Evolutionary conservation across 768 basidiomycete species (phyloP).

Genomic region (Amanita fuliginea): DNA sequence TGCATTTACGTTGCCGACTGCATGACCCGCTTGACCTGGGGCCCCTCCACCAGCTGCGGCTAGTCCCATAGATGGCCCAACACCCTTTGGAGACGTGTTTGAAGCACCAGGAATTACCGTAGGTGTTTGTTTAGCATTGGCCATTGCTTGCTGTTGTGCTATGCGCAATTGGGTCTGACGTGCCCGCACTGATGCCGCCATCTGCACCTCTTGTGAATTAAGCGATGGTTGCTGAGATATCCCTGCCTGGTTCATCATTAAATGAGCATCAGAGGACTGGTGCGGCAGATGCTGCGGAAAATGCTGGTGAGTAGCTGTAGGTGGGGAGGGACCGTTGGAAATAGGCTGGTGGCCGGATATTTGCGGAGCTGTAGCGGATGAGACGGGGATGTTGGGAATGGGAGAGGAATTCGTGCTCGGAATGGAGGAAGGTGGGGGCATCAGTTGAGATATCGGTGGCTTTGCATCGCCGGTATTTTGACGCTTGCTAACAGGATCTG

Average conservation of each 20-base stretch:
- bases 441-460: constrained; percentile 19
- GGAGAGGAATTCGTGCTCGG: constrained; percentile 13
- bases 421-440: constrained; percentile 31
- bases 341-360: constrained; percentile 10
- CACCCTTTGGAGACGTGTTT: background rate
- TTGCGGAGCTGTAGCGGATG: background rate
- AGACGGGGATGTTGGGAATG: constrained; percentile 4
- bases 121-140: constrained; percentile 29
- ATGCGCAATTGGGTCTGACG: constrained; percentile 25
- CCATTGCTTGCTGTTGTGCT: constrained; percentile 21
- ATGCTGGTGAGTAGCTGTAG: constrained; percentile 3
- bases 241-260: constrained; percentile 7
- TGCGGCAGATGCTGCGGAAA: constrained; percentile 10
- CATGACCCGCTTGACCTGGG: background rate
- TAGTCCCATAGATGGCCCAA: background rate
- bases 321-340: constrained; percentile 8
- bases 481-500: constrained; percentile 42
- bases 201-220: constrained; percentile 23
- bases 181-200: constrained; percentile 20
- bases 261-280: constrained; percentile 11
- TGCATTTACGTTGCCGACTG: constrained; percentile 4
- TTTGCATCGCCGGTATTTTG: constrained; percentile 61
- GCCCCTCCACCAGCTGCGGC: constrained; percentile 7
- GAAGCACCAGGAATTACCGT: constrained; percentile 12
- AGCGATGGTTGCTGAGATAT: constrained; percentile 7